Conservation (phyloP, 75 land plant genomes). For the Sequoia sempervirens region DNA sequence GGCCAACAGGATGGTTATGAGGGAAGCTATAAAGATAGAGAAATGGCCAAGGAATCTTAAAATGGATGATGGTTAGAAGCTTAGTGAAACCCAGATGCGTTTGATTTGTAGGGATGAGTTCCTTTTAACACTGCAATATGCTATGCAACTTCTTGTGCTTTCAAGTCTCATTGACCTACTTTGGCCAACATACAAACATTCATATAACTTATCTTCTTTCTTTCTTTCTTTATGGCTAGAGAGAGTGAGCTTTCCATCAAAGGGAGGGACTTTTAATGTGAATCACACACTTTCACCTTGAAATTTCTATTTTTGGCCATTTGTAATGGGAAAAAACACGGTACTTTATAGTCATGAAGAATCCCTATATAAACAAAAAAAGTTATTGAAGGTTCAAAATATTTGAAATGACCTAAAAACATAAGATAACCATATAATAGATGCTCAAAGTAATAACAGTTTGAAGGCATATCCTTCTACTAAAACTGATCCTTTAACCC, state of each 20-base stretch:
- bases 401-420: background rate
- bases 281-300: background rate
- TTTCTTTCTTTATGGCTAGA: background rate
- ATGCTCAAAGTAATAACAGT: no score
- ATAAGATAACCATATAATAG: background rate
- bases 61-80: no score
- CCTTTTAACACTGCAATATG: background rate
- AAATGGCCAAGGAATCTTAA: no score
- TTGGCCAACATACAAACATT: background rate
- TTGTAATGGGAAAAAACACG: no score
- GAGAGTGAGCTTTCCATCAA: no score
- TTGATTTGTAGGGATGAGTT: no score
- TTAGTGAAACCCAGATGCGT: no score
- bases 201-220: background rate
- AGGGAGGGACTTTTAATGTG: background rate
- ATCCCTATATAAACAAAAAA: no score
- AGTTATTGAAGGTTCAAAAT: background rate
- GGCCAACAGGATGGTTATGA: no score
- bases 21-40: no score
- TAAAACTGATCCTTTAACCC: background rate
- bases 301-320: background rate
- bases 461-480: no score
- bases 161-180: background rate
- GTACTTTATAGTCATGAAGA: background rate
- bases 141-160: background rate